Conservation (phyloP, 169 alveolate genomes). For the Cryptosporidium sp. region DNA sequence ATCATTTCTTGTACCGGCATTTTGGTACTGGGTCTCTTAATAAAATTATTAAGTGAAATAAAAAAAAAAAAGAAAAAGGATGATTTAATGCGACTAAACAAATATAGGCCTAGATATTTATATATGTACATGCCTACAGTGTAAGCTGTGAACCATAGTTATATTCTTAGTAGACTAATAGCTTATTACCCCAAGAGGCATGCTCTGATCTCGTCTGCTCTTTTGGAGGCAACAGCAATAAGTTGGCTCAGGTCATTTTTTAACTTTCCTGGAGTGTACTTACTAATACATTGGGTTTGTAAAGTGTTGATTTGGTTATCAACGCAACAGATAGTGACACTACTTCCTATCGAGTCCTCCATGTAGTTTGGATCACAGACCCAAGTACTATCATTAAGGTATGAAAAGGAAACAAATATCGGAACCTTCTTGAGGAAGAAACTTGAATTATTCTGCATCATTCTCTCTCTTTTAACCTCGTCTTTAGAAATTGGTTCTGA, state of each 20-base stretch:
- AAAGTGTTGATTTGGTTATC: slow-evolving; percentile 37
- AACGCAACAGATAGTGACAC: slow-evolving; percentile 34
- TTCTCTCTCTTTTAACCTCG: not conserved
- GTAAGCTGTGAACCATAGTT: not conserved
- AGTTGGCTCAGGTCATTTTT: slow-evolving; percentile 11
- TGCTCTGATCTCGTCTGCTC: slow-evolving; percentile 48
- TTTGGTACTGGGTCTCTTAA: slow-evolving; percentile 48
- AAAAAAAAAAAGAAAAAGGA: not conserved
- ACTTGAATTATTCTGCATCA: not conserved
- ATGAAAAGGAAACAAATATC: slow-evolving; percentile 62
- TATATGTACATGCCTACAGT: not conserved
- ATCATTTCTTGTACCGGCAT: slow-evolving; percentile 41
- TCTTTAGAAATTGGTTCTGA: not conserved
- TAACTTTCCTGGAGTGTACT: slow-evolving; percentile 11
- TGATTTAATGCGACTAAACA: not conserved
- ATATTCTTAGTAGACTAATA: not conserved
- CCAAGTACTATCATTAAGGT: slow-evolving; percentile 37
- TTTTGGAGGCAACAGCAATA: slow-evolving; percentile 16
- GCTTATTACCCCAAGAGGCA: not conserved
- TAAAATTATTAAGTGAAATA: not conserved
- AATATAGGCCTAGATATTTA: not conserved
- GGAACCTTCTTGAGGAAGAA: slow-evolving; percentile 43
- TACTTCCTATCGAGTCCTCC: slow-evolving; percentile 63
- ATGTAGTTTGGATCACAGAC: slow-evolving; percentile 68
- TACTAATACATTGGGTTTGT: slow-evolving; percentile 44